phyloP scores from a whole-genome alignment of 345 rosid genomes.

The Arabidopsis suecica region DNA sequence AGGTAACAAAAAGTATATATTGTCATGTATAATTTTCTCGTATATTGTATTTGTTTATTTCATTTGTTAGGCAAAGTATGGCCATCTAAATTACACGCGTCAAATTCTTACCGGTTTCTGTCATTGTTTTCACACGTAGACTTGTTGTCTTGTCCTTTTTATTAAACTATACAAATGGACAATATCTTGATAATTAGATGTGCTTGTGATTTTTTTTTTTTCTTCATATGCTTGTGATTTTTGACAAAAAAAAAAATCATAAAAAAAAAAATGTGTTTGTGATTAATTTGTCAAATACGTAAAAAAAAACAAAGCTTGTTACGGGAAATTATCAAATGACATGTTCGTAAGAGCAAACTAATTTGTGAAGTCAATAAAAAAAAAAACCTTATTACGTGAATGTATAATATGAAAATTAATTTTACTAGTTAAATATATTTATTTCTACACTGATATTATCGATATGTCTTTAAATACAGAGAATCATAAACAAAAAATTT shows the following conservation, averaged over 20 bases:
- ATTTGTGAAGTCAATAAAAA: no score
- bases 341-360: no score
- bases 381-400: no score
- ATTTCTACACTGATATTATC: no score
- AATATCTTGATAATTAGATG: neutral
- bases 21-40: neutral
- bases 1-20: neutral
- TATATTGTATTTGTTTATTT: neutral
- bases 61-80: constrained; percentile 1
- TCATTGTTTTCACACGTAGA: neutral
- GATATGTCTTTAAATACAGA: no score
- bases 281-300: neutral
- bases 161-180: constrained; percentile 2
- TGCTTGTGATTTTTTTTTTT: no score
- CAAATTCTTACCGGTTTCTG: neutral
- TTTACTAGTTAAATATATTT: no score
- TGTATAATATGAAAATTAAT: no score
- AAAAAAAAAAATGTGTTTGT: neutral
- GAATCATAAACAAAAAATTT: no score
- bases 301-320: no score
- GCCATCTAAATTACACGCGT: neutral
- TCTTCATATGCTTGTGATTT: no score
- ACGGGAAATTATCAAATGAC: no score
- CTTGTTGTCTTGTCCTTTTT: constrained; percentile 21
- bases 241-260: neutral